Conservation (phyloP, 129 eudicot genomes). For the Centaurea solstitialis region DNA sequence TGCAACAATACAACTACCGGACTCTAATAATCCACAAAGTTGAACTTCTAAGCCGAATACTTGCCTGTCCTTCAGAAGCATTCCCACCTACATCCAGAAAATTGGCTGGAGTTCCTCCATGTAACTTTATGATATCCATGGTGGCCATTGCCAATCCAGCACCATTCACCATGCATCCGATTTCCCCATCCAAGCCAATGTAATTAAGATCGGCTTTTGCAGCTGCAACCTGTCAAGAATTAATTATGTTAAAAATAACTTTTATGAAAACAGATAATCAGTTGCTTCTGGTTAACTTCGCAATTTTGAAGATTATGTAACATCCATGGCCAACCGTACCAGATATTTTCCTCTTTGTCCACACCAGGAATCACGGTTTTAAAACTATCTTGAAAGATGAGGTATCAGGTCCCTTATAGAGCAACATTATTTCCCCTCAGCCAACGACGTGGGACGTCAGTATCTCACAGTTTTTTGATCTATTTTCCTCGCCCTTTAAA, state of each 20-base stretch:
- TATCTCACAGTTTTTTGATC: background rate
- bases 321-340: no score
- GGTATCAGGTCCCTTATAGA: no score
- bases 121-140: slow-evolving; percentile 96
- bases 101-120: slow-evolving; percentile 98
- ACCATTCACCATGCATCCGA: slow-evolving; percentile 98
- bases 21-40: slow-evolving; percentile 1
- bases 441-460: no score
- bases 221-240: slow-evolving; percentile 75
- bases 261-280: background rate
- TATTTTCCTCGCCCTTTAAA: background rate
- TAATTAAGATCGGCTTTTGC: slow-evolving; percentile 92
- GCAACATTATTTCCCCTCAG: no score
- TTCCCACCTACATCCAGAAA: slow-evolving; percentile 97
- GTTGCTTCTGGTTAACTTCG: background rate
- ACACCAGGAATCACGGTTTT: no score
- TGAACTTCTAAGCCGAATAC: background rate
- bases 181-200: slow-evolving; percentile 97
- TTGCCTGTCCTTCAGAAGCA: slow-evolving; percentile 92
- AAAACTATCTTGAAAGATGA: no score
- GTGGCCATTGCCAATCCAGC: slow-evolving; percentile 99
- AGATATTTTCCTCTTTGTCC: no score
- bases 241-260: background rate
- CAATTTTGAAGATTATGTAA: background rate
- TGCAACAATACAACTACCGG: background rate